Conservation (phyloP, 2,329 filamentous ascomycete species). For the Emergomyces pasteurianus region DNA sequence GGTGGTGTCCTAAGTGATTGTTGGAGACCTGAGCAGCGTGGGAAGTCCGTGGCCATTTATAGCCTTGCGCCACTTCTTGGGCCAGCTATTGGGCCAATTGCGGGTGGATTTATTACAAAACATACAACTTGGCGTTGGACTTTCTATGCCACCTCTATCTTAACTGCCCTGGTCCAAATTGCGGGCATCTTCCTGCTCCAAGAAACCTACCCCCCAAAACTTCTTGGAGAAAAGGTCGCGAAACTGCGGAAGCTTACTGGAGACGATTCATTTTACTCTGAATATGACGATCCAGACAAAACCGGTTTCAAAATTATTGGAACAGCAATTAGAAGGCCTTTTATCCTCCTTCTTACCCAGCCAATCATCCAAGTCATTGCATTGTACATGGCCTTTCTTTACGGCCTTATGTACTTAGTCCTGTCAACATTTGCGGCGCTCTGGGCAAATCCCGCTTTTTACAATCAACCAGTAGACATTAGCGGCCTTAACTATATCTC, state of each 20-base stretch:
- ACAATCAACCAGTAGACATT: constrained; percentile 44
- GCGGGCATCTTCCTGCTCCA: constrained; percentile 49
- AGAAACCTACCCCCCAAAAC: constrained; percentile 55
- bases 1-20: constrained; percentile 44
- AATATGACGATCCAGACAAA: constrained; percentile 19
- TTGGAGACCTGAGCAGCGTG: constrained; percentile 49
- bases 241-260: constrained; percentile 27
- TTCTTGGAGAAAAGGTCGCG: constrained; percentile 47
- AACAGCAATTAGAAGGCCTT: constrained; percentile 40
- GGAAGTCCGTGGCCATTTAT: constrained; percentile 51
- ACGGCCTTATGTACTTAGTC: constrained; percentile 49
- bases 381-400: constrained; percentile 46
- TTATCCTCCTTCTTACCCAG: constrained; percentile 45
- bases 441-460: constrained; percentile 38
- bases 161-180: constrained; percentile 48
- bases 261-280: constrained; percentile 12
- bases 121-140: constrained; percentile 59
- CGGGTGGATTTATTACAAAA: constrained; percentile 52
- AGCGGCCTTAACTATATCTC: constrained; percentile 53
- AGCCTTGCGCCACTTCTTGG: constrained; percentile 51
- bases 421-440: constrained; percentile 50
- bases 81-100: constrained; percentile 52
- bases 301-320: constrained; percentile 20
- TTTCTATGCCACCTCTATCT: constrained; percentile 55
- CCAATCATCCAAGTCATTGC: constrained; percentile 47